phyloP scores from a whole-genome alignment of 1,284 basidiomycete species.

The Phaffia rhodozyma region DNA sequence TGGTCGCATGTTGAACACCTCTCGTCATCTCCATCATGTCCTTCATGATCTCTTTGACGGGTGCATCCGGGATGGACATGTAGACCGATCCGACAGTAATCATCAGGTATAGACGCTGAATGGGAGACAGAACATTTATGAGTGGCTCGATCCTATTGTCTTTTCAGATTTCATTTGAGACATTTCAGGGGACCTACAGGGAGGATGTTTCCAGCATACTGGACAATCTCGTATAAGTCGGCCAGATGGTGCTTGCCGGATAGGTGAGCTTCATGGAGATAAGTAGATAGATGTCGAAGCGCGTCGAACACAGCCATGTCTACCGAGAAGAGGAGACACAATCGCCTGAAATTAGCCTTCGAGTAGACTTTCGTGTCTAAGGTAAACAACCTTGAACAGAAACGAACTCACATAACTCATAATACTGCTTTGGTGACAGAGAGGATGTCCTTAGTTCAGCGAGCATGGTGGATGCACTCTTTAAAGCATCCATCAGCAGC shows the following conservation, averaged over 20 bases:
- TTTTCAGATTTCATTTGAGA: neutral
- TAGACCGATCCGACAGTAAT: conserved; percentile 95
- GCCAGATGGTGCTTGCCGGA: conserved; percentile 82
- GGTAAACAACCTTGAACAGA: conserved; percentile 4
- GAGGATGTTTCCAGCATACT: conserved; percentile 68
- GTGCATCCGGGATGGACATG: conserved; percentile 90
- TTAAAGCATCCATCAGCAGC: conserved; percentile 92
- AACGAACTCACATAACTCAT: conserved; percentile 68
- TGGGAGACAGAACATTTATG: neutral
- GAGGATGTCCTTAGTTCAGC: conserved; percentile 85
- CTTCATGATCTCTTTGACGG: conserved; percentile 96
- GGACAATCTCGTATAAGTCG: conserved; percentile 91
- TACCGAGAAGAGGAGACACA: conserved; percentile 27
- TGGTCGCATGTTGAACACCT: conserved; percentile 82
- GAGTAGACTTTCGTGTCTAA: too few relatives aligned
- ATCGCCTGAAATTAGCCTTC: neutral
- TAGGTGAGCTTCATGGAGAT: conserved; percentile 84
- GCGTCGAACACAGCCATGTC: conserved; percentile 97
- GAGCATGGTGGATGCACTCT: conserved; percentile 88
- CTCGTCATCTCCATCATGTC: conserved; percentile 99
- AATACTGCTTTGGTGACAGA: conserved; percentile 87
- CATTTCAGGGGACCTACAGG: neutral
- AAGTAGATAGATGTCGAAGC: conserved; percentile 80
- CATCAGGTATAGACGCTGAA: conserved; percentile 75
- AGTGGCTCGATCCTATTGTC: neutral